A percentile compares a stretch with the other conserved stretches of the same genome.
Evolutionary conservation across 371 early-diverging fungal species (phyloP).

Genomic region (Fennellomyces sp.): DNA sequence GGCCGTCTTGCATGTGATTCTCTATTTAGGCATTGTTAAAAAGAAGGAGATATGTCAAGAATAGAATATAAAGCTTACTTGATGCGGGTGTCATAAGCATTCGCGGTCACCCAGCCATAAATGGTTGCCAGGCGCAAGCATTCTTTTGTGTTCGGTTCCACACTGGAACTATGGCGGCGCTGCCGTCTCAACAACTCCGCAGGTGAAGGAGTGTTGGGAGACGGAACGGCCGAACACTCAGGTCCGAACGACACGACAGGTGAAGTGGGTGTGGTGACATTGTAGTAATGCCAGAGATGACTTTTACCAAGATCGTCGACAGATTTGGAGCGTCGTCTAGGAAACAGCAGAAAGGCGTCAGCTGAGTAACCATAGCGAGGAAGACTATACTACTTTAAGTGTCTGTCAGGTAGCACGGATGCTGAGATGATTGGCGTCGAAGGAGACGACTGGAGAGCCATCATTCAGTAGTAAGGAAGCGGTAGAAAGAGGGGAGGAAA

Average conservation of each 20-base stretch:
- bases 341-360: background rate
- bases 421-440: background rate
- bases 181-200: constrained; percentile 13
- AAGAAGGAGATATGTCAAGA: background rate
- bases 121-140: constrained; percentile 54
- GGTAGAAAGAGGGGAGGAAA: constrained; percentile 8
- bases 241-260: constrained; percentile 21
- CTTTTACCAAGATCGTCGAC: constrained; percentile 29
- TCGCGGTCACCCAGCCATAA: constrained; percentile 56
- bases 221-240: background rate
- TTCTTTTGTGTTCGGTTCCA: constrained; percentile 44
- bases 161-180: constrained; percentile 53
- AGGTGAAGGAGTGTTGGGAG: background rate
- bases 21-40: background rate
- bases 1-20: background rate
- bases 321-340: constrained; percentile 46
- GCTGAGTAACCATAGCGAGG: background rate
- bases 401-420: background rate
- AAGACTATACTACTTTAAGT: background rate
- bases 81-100: constrained; percentile 7
- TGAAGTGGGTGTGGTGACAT: constrained; percentile 16
- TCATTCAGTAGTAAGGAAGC: constrained; percentile 3
- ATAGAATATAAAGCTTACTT: constrained; percentile 9
- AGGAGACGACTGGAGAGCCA: background rate
- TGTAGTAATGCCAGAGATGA: constrained; percentile 8